Evolutionary conservation across 73 alveolate species (phyloP).

Genomic region (Blepharisma japonicum): DNA sequence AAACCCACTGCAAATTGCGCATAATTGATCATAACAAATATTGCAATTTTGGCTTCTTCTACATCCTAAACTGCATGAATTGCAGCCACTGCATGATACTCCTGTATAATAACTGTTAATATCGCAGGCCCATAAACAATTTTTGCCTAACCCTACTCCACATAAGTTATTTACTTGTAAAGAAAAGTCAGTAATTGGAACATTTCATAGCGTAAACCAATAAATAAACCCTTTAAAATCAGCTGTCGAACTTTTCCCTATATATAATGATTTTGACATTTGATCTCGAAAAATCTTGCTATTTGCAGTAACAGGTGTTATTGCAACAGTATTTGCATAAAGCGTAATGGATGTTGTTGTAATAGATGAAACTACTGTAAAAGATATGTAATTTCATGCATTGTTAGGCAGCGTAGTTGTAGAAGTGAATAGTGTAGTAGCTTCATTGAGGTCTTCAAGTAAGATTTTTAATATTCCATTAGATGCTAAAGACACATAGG

Average conservation of each 20-base stretch:
- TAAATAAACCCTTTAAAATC: neutral
- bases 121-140: neutral
- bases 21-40: slow-evolving; percentile 1
- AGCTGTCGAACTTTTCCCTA: neutral
- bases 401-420: neutral
- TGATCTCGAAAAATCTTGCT: neutral
- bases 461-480: neutral
- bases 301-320: neutral
- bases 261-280: neutral
- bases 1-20: neutral
- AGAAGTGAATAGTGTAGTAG: neutral
- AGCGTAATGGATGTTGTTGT: neutral
- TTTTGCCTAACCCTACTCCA: neutral
- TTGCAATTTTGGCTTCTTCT: slow-evolving; percentile 2
- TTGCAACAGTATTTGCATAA: neutral
- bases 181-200: neutral
- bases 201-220: neutral
- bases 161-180: neutral
- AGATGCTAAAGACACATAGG: neutral
- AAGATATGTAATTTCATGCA: neutral
- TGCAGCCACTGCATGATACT: neutral
- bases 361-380: neutral
- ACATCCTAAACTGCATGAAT: slow-evolving; percentile 11
- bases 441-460: neutral
- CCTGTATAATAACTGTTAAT: neutral